Base-by-base conservation (phyloP, 2,329 filamentous ascomycete genomes). In the Trichophyton rubrum region DNA sequence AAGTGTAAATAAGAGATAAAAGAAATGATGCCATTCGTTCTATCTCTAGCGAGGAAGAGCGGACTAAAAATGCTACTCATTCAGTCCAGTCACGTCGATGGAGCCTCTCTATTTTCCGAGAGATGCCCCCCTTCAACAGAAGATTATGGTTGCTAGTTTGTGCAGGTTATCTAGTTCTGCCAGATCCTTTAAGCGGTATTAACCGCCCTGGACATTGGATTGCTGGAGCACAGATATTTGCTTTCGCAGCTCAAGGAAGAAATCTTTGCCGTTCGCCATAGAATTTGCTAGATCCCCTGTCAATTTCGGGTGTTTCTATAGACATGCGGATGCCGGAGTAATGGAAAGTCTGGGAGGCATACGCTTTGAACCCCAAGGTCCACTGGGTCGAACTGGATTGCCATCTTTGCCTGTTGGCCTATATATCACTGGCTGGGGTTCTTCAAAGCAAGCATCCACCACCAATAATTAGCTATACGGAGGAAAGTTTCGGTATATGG, bases 261-360 rank as follows among this genome's bases (percentile, higher is more conserved):
- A 79, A 62, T 78, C 77, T 66, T 76, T 78, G 7, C 76, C 76
- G 62, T 73, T 78, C 3, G 72, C 73, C 77, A 78, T 78, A 1
- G 71, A 70, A 61, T 78, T 78, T 40, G 76, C 77, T 79, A 62
- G 22, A 53, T 4, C 47, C 58, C 33, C 56, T 61, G 45, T 64
- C 43, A 56, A 51, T 58, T 67, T 58, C 66, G 60, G 22, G 24
- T 47, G 15, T 41, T 17, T 51, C 24, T 43, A 27, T 17, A 47
- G 59, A 33, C n/a, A 27, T 47, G 6, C 38, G 20, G 41, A 60
- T 11, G 17, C 43, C 43, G 43, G 43, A 30, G 11, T 17, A 53
- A 53, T 22, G 27, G 24, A 53, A 33, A 13, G 22, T 45, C 9
- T 13, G 27, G 38, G 30, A 11, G 7, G 35, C 72, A 62, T 73